Conservation (phyloP, 2,329 filamentous ascomycete genomes). For the Aspergillus uvarum region DNA sequence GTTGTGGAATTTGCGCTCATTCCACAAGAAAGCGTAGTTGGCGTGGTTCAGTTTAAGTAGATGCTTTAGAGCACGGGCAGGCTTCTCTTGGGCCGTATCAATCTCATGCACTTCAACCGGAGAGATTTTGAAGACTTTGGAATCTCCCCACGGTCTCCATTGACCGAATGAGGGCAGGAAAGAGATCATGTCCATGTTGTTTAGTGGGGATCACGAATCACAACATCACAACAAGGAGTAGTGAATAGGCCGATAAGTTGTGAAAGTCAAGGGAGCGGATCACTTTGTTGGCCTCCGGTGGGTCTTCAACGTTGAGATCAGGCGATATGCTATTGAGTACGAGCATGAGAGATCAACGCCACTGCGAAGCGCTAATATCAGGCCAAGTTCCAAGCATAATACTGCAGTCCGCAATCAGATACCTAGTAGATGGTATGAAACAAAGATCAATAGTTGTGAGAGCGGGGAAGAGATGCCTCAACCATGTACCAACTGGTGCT, state of each 20-base stretch:
- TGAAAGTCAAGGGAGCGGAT: not conserved
- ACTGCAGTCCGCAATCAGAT: not conserved
- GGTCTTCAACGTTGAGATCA: slow-evolving; percentile 7
- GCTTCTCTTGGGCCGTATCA: slow-evolving; percentile 76
- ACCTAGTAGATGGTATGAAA: not conserved
- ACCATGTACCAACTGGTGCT: not conserved
- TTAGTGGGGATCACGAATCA: not conserved
- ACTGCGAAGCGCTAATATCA: not conserved
- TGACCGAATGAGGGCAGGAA: not conserved
- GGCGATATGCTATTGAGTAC: not conserved
- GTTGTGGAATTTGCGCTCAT: slow-evolving; percentile 74
- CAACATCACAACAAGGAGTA: not conserved
- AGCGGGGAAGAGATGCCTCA: not conserved
- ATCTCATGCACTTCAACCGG: slow-evolving; percentile 74
- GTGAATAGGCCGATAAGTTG: not conserved
- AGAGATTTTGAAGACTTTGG: slow-evolving; percentile 51
- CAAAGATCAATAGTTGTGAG: not conserved
- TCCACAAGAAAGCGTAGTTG: slow-evolving; percentile 80
- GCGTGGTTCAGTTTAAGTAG: slow-evolving; percentile 88
- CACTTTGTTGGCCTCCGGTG: not conserved
- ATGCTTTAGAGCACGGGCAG: slow-evolving; percentile 82
- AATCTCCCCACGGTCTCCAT: slow-evolving; percentile 16
- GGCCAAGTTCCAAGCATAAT: not conserved
- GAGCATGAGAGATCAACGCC: not conserved
- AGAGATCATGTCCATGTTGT: not conserved